A percentile compares a stretch with the other conserved stretches of the same genome.
These are phyloP conservation scores for Claviceps lovelessii DNA, from an alignment of 2,329 filamentous ascomycete genomes.

Conservation along the genomic window DNA sequence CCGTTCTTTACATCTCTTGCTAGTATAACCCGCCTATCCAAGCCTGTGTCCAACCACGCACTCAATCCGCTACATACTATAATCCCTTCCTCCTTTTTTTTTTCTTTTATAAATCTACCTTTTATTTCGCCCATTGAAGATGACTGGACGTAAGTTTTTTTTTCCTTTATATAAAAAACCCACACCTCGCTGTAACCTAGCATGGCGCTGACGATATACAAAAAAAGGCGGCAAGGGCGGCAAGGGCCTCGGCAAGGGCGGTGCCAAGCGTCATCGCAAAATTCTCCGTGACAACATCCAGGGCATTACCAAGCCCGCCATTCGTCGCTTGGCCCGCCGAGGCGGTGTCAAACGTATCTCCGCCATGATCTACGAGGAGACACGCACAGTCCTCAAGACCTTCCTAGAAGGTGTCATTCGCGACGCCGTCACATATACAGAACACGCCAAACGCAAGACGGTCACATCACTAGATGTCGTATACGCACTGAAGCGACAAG, in stretches of 20 bases:
- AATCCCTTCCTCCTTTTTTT: neutral
- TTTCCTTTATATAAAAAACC: neutral
- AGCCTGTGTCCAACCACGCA: neutral
- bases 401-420: slow-evolving; percentile 66
- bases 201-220: slow-evolving; percentile 27
- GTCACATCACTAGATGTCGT: slow-evolving; percentile 57
- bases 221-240: slow-evolving; percentile 75
- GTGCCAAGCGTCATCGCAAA: slow-evolving; percentile 97
- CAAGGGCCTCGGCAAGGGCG: slow-evolving; percentile 95
- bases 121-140: slow-evolving; percentile 23
- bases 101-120: slow-evolving; percentile 1
- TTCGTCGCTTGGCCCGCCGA: slow-evolving; percentile 95
- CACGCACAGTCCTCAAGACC: slow-evolving; percentile 61
- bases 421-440: slow-evolving; percentile 64
- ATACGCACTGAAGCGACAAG: slow-evolving; percentile 55
- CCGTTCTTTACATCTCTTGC: slow-evolving; percentile 10
- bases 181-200: no score
- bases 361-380: slow-evolving; percentile 78
- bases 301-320: slow-evolving; percentile 97
- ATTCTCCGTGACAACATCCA: slow-evolving; percentile 99
- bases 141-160: slow-evolving; percentile 56
- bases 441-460: slow-evolving; percentile 70
- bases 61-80: neutral
- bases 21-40: neutral
- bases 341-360: slow-evolving; percentile 99